phyloP scores from a whole-genome alignment of 192 early-diverging fungal species.

The Gryganskiella cystojenkinii region DNA sequence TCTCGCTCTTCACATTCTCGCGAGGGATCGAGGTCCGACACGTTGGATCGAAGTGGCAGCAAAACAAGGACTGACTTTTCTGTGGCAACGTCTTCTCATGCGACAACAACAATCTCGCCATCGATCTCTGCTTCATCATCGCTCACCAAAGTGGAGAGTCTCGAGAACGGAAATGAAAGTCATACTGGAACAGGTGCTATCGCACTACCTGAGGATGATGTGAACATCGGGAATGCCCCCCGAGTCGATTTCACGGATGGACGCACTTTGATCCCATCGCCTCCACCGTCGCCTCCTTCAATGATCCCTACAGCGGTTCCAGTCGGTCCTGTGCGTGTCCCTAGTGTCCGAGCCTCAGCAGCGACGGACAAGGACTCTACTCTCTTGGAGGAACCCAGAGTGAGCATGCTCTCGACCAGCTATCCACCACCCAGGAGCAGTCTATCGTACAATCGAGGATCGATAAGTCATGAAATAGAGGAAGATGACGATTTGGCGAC shows the following conservation, averaged over 20 bases:
- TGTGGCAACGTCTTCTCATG: background rate
- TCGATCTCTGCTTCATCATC: constrained; percentile 16
- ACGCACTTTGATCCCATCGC: constrained; percentile 45
- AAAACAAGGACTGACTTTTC: background rate
- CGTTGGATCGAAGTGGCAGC: background rate
- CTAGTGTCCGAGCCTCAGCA: background rate
- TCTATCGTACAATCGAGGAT: constrained; percentile 14
- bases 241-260: constrained; percentile 43
- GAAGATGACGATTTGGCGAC: background rate
- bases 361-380: background rate
- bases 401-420: constrained; percentile 31
- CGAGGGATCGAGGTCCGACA: too few relatives aligned
- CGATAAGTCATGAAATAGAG: background rate
- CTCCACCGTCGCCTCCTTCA: constrained; percentile 30
- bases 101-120: too few relatives aligned
- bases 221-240: constrained; percentile 12
- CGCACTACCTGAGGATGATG: background rate
- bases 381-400: constrained; percentile 36
- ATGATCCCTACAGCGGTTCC: background rate
- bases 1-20: too few relatives aligned
- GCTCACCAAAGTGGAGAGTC: background rate
- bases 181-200: background rate
- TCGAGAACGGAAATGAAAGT: background rate
- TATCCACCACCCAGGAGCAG: constrained; percentile 40
- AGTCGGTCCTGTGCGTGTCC: too few relatives aligned